phyloP scores from a whole-genome alignment of 768 basidiomycete species.

The Gloeostereum incarnatum region DNA sequence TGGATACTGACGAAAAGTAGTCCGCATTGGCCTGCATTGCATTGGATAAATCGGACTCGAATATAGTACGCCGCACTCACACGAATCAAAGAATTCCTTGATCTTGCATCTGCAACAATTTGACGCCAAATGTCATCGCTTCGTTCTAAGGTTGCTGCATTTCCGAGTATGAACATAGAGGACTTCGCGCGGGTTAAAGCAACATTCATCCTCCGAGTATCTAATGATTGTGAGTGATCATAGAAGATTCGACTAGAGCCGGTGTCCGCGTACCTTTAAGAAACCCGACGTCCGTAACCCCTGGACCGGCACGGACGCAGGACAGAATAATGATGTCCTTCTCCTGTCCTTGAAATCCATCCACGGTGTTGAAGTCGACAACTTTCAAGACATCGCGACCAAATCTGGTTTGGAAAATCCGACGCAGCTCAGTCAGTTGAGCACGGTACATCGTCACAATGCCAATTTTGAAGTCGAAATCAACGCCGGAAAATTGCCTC shows the following conservation, averaged over 20 bases:
- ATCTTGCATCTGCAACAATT: slow-evolving; percentile 70
- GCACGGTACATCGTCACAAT: slow-evolving; percentile 94
- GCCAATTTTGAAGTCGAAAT: slow-evolving; percentile 49
- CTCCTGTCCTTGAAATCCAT: slow-evolving; percentile 99
- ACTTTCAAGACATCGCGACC: slow-evolving; percentile 58
- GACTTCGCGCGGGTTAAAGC: slow-evolving; percentile 94
- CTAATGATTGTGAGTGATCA: slow-evolving; percentile 19
- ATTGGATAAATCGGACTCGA: too few species aligned
- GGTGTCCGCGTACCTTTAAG: slow-evolving; percentile 47
- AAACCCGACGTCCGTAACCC: slow-evolving; percentile 80
- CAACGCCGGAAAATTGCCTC: slow-evolving; percentile 44
- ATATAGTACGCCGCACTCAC: slow-evolving; percentile 38
- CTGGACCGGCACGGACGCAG: slow-evolving; percentile 88
- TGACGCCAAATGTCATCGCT: slow-evolving; percentile 73
- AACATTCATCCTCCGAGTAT: slow-evolving; percentile 94
- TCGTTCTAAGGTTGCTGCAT: slow-evolving; percentile 81
- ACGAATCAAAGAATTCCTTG: slow-evolving; percentile 51
- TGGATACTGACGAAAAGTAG: too few species aligned
- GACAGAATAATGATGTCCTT: slow-evolving; percentile 98
- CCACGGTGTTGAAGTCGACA: slow-evolving; percentile 95
- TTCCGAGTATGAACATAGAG: slow-evolving; percentile 89
- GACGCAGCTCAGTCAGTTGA: slow-evolving; percentile 69
- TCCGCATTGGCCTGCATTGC: too few species aligned
- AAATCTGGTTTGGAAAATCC: slow-evolving; percentile 61
- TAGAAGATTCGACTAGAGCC: slow-evolving; percentile 3